phyloP scores from a whole-genome alignment of 495 filamentous ascomycete species.

The Aspergillus indologenus region DNA sequence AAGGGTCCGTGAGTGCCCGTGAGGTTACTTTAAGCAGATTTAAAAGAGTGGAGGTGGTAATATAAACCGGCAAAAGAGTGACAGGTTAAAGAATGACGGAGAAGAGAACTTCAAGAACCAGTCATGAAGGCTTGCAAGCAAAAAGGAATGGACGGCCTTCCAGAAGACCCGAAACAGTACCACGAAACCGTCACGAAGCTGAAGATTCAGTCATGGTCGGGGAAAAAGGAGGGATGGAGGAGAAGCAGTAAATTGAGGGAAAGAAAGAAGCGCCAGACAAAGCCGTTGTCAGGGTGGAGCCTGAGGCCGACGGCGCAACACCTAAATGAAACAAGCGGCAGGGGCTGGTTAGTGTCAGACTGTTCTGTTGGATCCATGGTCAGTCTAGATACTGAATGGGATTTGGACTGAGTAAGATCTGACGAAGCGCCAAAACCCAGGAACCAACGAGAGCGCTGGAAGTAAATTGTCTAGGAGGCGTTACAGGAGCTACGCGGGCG shows the following conservation, averaged over 20 bases:
- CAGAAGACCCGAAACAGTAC: slow-evolving; percentile 39
- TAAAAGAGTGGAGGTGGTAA: not conserved
- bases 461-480: slow-evolving; percentile 15
- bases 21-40: slow-evolving; percentile 12
- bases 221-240: slow-evolving; percentile 15
- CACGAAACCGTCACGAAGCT: slow-evolving; percentile 16
- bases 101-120: slow-evolving; percentile 11
- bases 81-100: not conserved
- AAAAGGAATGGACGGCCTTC: slow-evolving; percentile 51
- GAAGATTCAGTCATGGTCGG: slow-evolving; percentile 12
- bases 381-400: too few relatives aligned
- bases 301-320: slow-evolving; percentile 12
- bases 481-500: not conserved
- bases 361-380: too few relatives aligned
- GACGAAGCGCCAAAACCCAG: slow-evolving; percentile 12
- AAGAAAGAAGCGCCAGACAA: slow-evolving; percentile 5
- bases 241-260: not conserved
- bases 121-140: slow-evolving; percentile 11
- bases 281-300: slow-evolving; percentile 20
- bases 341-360: slow-evolving; percentile 17
- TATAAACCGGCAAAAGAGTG: not conserved
- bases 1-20: not conserved
- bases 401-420: slow-evolving; percentile 16
- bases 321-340: slow-evolving; percentile 32
- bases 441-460: slow-evolving; percentile 12